Evolutionary conservation across 345 rosid genomes (phyloP).

Genomic region (Raphanus sativus): DNA sequence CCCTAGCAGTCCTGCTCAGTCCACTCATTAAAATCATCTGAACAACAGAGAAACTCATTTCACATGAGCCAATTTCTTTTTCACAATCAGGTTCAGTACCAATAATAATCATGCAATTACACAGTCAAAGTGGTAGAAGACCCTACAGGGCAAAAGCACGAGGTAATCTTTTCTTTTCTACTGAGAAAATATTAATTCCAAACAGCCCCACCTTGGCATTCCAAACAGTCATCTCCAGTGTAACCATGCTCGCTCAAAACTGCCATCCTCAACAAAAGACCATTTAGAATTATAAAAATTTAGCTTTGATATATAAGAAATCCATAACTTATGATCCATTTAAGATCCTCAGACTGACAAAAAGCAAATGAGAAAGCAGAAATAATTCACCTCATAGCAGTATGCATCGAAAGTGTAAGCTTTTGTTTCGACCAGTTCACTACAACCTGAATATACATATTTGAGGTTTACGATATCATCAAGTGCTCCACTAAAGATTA

Average conservation of each 20-base stretch:
- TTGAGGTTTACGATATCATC: conserved; percentile 17
- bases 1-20: conserved; percentile 73
- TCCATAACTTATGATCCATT: not conserved
- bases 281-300: not conserved
- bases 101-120: too few species aligned
- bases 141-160: not conserved
- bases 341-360: not conserved
- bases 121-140: not conserved
- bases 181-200: too few species aligned
- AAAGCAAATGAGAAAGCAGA: not conserved
- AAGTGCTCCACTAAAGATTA: conserved; percentile 6
- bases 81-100: not conserved
- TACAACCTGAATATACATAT: conserved; percentile 54
- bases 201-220: conserved; percentile 79
- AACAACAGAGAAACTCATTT: conserved; percentile 17
- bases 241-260: conserved; percentile 96
- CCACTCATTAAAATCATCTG: conserved; percentile 97
- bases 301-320: not conserved
- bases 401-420: conserved; percentile 69
- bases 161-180: too few species aligned
- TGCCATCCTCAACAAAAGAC: conserved; percentile 42
- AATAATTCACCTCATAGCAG: conserved; percentile 68
- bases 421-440: conserved; percentile 81
- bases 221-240: conserved; percentile 76
- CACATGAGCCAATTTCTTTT: conserved; percentile 8